phyloP scores from a whole-genome alignment of 2,329 filamentous ascomycete genomes.

The Pseudogymnoascus sp. region DNA sequence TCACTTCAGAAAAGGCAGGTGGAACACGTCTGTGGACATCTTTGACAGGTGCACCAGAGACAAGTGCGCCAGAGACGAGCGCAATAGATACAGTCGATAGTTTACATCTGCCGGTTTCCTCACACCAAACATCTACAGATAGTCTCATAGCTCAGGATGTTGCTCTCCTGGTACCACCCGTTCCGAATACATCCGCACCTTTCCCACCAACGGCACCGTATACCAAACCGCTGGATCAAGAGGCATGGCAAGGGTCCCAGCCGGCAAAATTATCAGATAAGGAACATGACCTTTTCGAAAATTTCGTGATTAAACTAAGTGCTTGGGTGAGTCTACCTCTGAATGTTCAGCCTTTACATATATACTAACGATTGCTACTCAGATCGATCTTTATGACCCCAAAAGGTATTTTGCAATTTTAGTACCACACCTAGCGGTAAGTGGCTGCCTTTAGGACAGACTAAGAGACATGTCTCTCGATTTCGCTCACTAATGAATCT shows the following conservation, averaged over 20 bases:
- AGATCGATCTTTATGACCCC: conserved; percentile 31
- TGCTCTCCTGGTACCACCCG: neutral
- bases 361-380: neutral
- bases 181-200: neutral
- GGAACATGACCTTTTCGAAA: conserved; percentile 21
- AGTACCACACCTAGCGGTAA: conserved; percentile 28
- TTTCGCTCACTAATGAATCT: conserved; percentile 18
- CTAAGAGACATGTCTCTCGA: neutral
- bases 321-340: conserved; percentile 17
- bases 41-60: conserved; percentile 15
- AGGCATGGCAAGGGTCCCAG: conserved; percentile 19
- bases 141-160: neutral
- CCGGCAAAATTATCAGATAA: conserved; percentile 19
- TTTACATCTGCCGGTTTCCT: neutral
- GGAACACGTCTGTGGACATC: neutral
- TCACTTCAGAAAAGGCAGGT: neutral
- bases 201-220: neutral
- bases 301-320: conserved; percentile 23
- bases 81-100: neutral
- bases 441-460: neutral
- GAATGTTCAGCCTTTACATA: neutral
- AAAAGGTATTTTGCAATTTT: conserved; percentile 29
- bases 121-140: neutral
- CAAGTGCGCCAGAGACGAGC: conserved; percentile 13
- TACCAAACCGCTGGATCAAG: conserved; percentile 15